phyloP scores from a whole-genome alignment of 2,329 filamentous ascomycete species.

The Colletotrichum agaves region DNA sequence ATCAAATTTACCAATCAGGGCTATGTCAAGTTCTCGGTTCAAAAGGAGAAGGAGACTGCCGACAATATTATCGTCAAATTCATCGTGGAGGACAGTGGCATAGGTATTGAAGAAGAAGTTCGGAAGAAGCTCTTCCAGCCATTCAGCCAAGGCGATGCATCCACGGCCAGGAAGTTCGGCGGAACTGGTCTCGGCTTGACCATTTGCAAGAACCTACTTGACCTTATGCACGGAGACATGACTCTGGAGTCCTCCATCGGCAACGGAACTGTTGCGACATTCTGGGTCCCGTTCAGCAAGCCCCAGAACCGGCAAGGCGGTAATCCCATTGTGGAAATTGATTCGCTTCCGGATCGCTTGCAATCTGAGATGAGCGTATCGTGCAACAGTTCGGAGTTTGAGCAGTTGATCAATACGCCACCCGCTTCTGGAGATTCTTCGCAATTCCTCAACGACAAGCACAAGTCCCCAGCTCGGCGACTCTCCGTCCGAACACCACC shows the following conservation, averaged over 20 bases:
- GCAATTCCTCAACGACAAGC: conserved; percentile 40
- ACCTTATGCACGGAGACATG: conserved; percentile 83
- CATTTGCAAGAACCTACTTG: conserved; percentile 83
- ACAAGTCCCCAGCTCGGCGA: conserved; percentile 42
- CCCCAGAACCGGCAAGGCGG: conserved; percentile 62
- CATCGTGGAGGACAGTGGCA: conserved; percentile 80
- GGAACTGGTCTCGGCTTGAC: conserved; percentile 82
- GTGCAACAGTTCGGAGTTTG: conserved; percentile 73
- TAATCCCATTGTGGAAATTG: conserved; percentile 65
- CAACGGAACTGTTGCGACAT: conserved; percentile 77
- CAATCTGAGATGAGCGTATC: conserved; percentile 73
- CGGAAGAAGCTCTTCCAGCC: conserved; percentile 79
- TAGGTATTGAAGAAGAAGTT: conserved; percentile 83
- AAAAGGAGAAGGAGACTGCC: conserved; percentile 70
- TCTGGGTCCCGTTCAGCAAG: conserved; percentile 82
- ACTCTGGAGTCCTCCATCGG: conserved; percentile 74
- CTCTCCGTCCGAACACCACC: conserved; percentile 50
- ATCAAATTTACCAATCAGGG: conserved; percentile 80
- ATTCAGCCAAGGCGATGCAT: conserved; percentile 84
- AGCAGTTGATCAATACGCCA: conserved; percentile 58
- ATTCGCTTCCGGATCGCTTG: conserved; percentile 73
- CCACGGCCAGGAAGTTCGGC: conserved; percentile 81
- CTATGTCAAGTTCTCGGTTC: conserved; percentile 73
- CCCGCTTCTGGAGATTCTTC: conserved; percentile 41
- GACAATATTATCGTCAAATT: conserved; percentile 77